These are phyloP conservation scores for Globisporangium barbulae DNA, from an alignment of 352 stramenopile species.

Conservation along the genomic window DNA sequence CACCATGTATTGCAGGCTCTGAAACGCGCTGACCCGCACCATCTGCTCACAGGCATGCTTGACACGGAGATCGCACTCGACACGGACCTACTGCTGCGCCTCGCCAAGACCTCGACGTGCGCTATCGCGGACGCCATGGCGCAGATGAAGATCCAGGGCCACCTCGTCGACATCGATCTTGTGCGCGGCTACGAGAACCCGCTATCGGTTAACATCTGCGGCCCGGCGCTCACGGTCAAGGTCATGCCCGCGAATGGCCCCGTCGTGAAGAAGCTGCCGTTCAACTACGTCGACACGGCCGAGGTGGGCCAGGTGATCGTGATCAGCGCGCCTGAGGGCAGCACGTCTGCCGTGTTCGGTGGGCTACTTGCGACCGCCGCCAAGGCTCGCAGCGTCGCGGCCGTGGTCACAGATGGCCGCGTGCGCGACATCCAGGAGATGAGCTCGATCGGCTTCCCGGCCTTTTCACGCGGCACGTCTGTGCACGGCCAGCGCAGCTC, in stretches of 20 bases:
- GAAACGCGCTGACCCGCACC: conserved; percentile 39
- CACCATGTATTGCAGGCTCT: conserved; percentile 33
- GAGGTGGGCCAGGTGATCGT: conserved; percentile 78
- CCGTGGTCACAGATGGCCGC: conserved; percentile 69
- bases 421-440: conserved; percentile 78
- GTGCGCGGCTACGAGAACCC: conserved; percentile 58
- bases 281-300: conserved; percentile 78
- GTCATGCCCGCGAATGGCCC: conserved; percentile 65
- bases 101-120: conserved; percentile 79
- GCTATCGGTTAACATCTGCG: conserved; percentile 69
- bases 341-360: conserved; percentile 64
- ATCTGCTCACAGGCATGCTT: conserved; percentile 62
- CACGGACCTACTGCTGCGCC: conserved; percentile 57
- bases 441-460: conserved; percentile 58
- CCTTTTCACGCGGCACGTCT: conserved; percentile 68
- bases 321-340: conserved; percentile 56
- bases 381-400: conserved; percentile 61
- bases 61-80: conserved; percentile 61
- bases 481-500: conserved; percentile 60
- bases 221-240: conserved; percentile 70
- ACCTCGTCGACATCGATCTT: conserved; percentile 74
- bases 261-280: conserved; percentile 55
- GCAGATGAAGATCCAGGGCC: conserved; percentile 71
- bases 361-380: conserved; percentile 67
- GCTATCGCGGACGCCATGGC: conserved; percentile 77